Evolutionary conservation across 345 rosid species (phyloP).

Genomic region (Pistacia atlantica): DNA sequence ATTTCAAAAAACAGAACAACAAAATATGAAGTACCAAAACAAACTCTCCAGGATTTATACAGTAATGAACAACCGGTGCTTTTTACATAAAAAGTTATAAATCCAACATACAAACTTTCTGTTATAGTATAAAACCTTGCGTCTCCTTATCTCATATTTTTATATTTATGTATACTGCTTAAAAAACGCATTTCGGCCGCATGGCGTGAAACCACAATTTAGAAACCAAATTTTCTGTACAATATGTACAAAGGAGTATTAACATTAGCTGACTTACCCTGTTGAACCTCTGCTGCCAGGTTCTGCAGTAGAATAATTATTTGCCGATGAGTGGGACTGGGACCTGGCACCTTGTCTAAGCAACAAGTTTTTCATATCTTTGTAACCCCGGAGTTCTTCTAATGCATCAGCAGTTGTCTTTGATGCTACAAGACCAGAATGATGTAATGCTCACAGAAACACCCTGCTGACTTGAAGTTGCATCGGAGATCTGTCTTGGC

Average conservation of each 20-base stretch:
- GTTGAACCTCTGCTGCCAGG: constrained; percentile 22
- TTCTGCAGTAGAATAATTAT: constrained; percentile 19
- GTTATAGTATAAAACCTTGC: not conserved
- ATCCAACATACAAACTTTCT: constrained; percentile 10
- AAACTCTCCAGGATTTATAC: not conserved
- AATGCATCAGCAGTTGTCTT: constrained; percentile 90
- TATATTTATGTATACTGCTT: not conserved
- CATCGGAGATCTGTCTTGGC: constrained; percentile 21
- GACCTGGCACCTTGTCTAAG: constrained; percentile 52
- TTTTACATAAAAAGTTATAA: constrained; percentile 15
- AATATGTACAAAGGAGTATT: constrained; percentile 24
- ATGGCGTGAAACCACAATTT: constrained; percentile 16
- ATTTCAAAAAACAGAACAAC: not conserved
- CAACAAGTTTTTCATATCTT: constrained; percentile 60
- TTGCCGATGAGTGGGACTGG: constrained; percentile 28
- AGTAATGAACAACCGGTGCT: not conserved
- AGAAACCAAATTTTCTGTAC: constrained; percentile 29
- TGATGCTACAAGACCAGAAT: constrained; percentile 44
- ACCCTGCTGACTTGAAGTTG: constrained; percentile 28
- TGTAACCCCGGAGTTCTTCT: constrained; percentile 79
- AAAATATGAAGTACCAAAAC: not conserved
- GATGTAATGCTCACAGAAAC: constrained; percentile 46
- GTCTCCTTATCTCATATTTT: not conserved
- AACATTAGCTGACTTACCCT: constrained; percentile 10
- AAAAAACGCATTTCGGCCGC: constrained; percentile 11